Evolutionary conservation across 495 filamentous ascomycete species (phyloP).

Genomic region (Aspergillus panamensis): DNA sequence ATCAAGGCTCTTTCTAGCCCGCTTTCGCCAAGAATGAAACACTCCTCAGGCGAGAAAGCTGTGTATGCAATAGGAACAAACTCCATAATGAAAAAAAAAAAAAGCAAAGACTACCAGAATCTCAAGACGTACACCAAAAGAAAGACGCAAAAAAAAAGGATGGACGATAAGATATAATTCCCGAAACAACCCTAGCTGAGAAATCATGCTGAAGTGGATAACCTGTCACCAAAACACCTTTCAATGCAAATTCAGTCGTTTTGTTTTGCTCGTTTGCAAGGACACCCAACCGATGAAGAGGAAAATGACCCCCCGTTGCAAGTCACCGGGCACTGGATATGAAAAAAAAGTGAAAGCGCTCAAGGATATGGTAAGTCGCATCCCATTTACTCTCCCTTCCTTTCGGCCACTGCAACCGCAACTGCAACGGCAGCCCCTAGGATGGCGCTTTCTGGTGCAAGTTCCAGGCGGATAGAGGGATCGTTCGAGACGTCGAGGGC

Average conservation of each 20-base stretch:
- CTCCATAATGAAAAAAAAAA: not conserved
- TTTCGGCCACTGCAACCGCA: constrained; percentile 45
- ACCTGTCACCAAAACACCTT: constrained; percentile 14
- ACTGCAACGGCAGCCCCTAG: constrained; percentile 56
- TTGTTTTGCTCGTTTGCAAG: not conserved
- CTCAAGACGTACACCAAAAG: constrained; percentile 1
- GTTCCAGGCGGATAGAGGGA: constrained; percentile 43
- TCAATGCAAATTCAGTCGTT: constrained; percentile 16
- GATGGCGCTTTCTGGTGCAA: constrained; percentile 51
- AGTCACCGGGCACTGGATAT: not conserved
- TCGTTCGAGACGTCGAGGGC: constrained; percentile 17
- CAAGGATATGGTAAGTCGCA: not conserved
- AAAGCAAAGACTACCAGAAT: constrained; percentile 2
- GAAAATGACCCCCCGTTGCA: not conserved
- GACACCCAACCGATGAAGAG: too few species aligned
- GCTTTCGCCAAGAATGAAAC: constrained; percentile 17
- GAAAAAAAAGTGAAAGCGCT: not conserved
- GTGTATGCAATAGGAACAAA: constrained; percentile 21
- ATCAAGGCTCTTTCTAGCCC: constrained; percentile 17
- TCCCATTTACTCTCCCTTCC: constrained; percentile 7
- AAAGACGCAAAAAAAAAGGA: not conserved
- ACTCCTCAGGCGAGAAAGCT: constrained; percentile 8
- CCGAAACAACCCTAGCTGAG: constrained; percentile 1
- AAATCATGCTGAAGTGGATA: not conserved
- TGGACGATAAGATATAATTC: constrained; percentile 2